Percentiles rank a stretch among this genome's conserved stretches.
Conservation (phyloP, 2,329 filamentous ascomycete genomes). For the Venturia pyrina region DNA sequence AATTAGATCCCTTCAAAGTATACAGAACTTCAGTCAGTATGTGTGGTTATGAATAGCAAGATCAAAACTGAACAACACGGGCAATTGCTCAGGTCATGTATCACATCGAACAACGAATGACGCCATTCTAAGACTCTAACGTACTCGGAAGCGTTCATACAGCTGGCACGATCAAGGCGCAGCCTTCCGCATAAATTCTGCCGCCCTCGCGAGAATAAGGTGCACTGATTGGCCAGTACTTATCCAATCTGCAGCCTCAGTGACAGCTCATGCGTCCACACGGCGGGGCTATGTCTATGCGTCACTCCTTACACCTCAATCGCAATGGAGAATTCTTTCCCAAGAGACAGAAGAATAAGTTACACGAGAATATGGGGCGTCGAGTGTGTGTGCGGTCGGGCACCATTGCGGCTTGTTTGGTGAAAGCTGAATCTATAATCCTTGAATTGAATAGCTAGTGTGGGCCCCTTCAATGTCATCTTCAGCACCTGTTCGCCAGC, state of each 20-base stretch:
- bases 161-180: background rate
- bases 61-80: background rate
- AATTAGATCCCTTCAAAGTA: background rate
- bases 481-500: background rate
- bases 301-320: conserved; percentile 5
- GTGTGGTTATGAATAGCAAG: background rate
- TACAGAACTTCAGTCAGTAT: background rate
- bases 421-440: background rate
- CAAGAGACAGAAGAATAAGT: background rate
- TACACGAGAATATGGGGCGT: background rate
- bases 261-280: conserved; percentile 7
- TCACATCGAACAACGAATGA: background rate
- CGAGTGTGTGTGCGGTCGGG: background rate
- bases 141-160: background rate
- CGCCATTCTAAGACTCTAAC: background rate
- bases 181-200: conserved; percentile 1
- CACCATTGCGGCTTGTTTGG: background rate
- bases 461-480: background rate
- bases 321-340: background rate
- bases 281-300: conserved; percentile 6
- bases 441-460: background rate
- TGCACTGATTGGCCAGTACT: background rate
- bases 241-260: conserved; percentile 3
- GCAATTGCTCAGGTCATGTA: background rate
- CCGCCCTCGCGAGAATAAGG: background rate